Conservation (phyloP, 2,329 filamentous ascomycete species). For the Scleromitrula shiraiana region DNA sequence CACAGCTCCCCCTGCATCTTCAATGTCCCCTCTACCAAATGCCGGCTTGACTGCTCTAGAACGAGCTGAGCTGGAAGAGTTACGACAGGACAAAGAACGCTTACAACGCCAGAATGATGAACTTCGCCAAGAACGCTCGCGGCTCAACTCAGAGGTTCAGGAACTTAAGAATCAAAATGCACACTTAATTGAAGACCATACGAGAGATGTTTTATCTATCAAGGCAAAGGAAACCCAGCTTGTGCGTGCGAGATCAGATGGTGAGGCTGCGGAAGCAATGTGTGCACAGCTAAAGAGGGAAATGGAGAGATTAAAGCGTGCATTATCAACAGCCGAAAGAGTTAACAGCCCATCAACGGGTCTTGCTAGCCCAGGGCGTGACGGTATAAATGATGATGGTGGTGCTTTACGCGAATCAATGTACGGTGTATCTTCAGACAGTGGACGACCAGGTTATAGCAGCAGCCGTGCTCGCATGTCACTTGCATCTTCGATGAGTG, state of each 20-base stretch:
- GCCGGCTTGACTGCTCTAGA: constrained; percentile 71
- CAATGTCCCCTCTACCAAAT: constrained; percentile 49
- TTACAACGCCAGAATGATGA: constrained; percentile 71
- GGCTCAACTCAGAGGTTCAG: constrained; percentile 77
- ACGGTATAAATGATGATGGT: constrained; percentile 48
- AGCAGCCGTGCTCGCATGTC: constrained; percentile 36
- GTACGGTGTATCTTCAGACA: constrained; percentile 23
- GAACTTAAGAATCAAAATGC: constrained; percentile 97
- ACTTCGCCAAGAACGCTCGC: constrained; percentile 70
- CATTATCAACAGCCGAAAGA: constrained; percentile 56
- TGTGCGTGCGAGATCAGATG: constrained; percentile 82
- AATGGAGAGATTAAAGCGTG: constrained; percentile 87
- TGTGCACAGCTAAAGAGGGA: constrained; percentile 80
- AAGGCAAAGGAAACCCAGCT: constrained; percentile 98
- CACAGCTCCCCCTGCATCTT: constrained; percentile 40
- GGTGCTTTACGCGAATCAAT: constrained; percentile 49
- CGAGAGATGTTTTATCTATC: constrained; percentile 87
- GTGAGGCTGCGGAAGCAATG: constrained; percentile 77
- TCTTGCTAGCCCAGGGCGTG: constrained; percentile 34
- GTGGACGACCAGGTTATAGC: constrained; percentile 18
- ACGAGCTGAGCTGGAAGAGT: constrained; percentile 83
- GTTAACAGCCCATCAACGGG: constrained; percentile 28
- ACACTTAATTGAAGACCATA: constrained; percentile 93
- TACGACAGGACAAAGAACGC: constrained; percentile 75
- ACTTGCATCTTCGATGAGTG: constrained; percentile 56